Conservation (phyloP, 2,329 filamentous ascomycete species). For the Diaporthe australafricana region DNA sequence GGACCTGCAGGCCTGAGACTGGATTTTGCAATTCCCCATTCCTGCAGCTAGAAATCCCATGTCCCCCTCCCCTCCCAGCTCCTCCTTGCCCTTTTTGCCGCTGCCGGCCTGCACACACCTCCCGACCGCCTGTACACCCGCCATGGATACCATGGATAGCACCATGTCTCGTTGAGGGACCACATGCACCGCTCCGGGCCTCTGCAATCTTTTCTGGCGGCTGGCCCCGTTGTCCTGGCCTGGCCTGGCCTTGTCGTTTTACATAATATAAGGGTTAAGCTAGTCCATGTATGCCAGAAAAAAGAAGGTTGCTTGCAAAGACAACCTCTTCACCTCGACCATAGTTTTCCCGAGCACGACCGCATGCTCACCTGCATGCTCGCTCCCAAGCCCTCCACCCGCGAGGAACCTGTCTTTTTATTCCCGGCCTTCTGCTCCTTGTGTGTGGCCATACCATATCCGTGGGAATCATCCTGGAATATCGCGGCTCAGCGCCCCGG, state of each 20-base stretch:
- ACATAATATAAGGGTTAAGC: slow-evolving; percentile 27
- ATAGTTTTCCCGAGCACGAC: slow-evolving; percentile 7
- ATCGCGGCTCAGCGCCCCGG: slow-evolving; percentile 7
- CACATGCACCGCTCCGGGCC: background rate
- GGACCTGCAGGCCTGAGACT: slow-evolving; percentile 26
- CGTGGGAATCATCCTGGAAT: background rate
- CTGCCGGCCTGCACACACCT: background rate
- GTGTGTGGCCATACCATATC: slow-evolving; percentile 15
- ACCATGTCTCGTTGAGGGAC: slow-evolving; percentile 23
- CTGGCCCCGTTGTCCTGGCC: slow-evolving; percentile 8
- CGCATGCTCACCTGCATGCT: slow-evolving; percentile 19
- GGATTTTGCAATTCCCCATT: slow-evolving; percentile 38
- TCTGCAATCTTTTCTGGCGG: slow-evolving; percentile 18
- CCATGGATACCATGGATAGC: slow-evolving; percentile 27
- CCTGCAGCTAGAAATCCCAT: slow-evolving; percentile 36
- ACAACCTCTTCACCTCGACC: slow-evolving; percentile 4
- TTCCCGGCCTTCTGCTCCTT: slow-evolving; percentile 21
- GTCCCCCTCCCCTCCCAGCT: background rate
- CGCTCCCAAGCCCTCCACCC: background rate
- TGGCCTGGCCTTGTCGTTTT: slow-evolving; percentile 10
- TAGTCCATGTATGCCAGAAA: slow-evolving; percentile 3
- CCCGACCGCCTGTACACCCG: background rate
- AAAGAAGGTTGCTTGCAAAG: background rate
- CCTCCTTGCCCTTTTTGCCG: background rate
- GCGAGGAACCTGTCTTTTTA: slow-evolving; percentile 3